Conservation (phyloP, 2,329 filamentous ascomycete genomes). For the Leptodontidium sp. region DNA sequence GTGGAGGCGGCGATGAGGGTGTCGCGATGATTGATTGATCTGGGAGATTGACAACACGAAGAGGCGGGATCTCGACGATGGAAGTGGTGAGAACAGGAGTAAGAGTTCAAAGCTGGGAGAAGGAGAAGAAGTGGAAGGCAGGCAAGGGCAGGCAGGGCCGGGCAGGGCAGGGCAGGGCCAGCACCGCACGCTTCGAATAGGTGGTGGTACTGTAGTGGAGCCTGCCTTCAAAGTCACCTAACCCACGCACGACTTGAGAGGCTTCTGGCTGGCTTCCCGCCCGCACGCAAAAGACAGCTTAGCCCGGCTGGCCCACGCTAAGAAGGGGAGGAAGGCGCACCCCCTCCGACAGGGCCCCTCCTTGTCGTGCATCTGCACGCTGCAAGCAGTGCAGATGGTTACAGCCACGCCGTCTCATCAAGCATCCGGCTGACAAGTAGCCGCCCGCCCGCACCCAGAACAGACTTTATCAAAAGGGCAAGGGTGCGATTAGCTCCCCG, state of each 20-base stretch:
- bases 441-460: background rate
- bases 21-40: slow-evolving; percentile 5
- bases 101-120: slow-evolving; percentile 6
- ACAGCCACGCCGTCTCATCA: background rate
- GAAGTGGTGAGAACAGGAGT: background rate
- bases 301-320: background rate
- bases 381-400: slow-evolving; percentile 3
- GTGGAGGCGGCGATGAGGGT: background rate
- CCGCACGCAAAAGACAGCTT: no score
- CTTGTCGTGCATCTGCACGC: slow-evolving; percentile 30
- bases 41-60: background rate
- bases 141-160: background rate
- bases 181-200: background rate
- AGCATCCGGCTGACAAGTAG: background rate
- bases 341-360: background rate
- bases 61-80: background rate
- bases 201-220: background rate
- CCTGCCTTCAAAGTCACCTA: slow-evolving; percentile 4
- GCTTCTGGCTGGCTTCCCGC: no score
- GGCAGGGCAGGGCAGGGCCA: background rate
- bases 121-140: background rate
- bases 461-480: slow-evolving; percentile 3
- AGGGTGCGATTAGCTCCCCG: background rate
- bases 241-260: slow-evolving; percentile 2
- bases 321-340: background rate